Evolutionary conservation across 2,329 filamentous ascomycete genomes (phyloP), one percentile per base, ranked within the genome.

Genomic region (Dichotomopilus funicola): DNA sequence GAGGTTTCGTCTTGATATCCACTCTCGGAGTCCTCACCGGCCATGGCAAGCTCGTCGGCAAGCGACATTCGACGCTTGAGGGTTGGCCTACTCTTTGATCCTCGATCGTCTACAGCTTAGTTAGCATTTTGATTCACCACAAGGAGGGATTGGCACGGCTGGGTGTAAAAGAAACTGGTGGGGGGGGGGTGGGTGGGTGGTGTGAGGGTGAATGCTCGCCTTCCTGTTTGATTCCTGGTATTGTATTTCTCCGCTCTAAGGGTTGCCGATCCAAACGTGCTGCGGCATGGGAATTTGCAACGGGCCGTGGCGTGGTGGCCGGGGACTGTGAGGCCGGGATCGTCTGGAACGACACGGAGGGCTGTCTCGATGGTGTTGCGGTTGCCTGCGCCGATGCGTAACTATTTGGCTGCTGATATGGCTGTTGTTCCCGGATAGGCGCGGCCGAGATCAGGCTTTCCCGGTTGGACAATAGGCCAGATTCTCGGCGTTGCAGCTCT

Each of bases 401-500:
- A 31, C 40, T 35, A n/a, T 8, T 36, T 11, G 6, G 10, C 9
- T 40, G 40, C 49, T 38, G 36, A 19, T n/a, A 11, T n/a, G 13
- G 49, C 37, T 31, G 34, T 6, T 12, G n/a, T 36, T 27, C 19
- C 19, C 19, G 19, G 19, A 19, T 34, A 9, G 40, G 27, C 5
- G 35, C 7, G 13, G 4, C 12, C 10, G 48, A 35, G 1, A 27
- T 46, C 10, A 27, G n/a, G 12, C 12, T 52, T 12, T 41, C 42
- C 40, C 33, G 35, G 10, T 44, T 35, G 3, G 59, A 45, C 12
- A 52, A 43, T 11, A 49, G 51, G 7, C 51, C 58, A 10, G 61
- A 56, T 45, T 64, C 61, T 11, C 52, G 56, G 2, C 57, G 54
- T 13, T 63, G 61, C 7, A 65, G 43, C 44, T 65, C 60, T 1